These are phyloP conservation scores for Botrytis fragariae DNA, from an alignment of 2,329 filamentous ascomycete genomes.

Conservation along the genomic window DNA sequence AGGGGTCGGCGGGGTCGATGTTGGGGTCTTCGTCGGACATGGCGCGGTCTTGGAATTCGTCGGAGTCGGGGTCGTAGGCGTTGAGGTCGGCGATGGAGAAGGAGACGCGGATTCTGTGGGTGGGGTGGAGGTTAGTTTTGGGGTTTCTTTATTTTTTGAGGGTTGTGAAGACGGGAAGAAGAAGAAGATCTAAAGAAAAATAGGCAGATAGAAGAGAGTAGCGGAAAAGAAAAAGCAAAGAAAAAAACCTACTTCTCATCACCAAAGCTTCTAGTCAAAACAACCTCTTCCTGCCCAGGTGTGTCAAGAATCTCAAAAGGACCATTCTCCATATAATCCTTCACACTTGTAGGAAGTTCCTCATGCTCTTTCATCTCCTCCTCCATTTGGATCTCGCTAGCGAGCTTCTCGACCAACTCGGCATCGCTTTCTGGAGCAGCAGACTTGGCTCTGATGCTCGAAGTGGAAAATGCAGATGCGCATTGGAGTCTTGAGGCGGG, in stretches of 20 bases:
- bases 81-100: constrained; percentile 85
- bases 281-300: constrained; percentile 82
- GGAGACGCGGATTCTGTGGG: constrained; percentile 66
- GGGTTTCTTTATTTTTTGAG: constrained; percentile 26
- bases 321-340: constrained; percentile 84
- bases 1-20: constrained; percentile 46
- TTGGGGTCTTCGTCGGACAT: constrained; percentile 51
- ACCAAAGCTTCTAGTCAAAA: constrained; percentile 76
- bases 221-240: not conserved
- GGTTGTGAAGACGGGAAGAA: constrained; percentile 36
- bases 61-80: constrained; percentile 57
- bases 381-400: constrained; percentile 81
- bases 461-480: constrained; percentile 41
- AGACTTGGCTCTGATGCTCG: constrained; percentile 42
- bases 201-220: not conserved
- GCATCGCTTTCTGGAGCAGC: constrained; percentile 56
- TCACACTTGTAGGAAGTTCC: constrained; percentile 71
- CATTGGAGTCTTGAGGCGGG: constrained; percentile 34
- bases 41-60: constrained; percentile 53
- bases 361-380: constrained; percentile 70
- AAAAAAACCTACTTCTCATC: constrained; percentile 71
- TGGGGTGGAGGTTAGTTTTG: not conserved
- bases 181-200: not conserved
- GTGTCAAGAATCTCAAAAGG: constrained; percentile 81
- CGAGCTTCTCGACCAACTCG: constrained; percentile 83